Evolutionary conservation across 257 asterid genomes (phyloP).

Genomic region (Striga asiatica): DNA sequence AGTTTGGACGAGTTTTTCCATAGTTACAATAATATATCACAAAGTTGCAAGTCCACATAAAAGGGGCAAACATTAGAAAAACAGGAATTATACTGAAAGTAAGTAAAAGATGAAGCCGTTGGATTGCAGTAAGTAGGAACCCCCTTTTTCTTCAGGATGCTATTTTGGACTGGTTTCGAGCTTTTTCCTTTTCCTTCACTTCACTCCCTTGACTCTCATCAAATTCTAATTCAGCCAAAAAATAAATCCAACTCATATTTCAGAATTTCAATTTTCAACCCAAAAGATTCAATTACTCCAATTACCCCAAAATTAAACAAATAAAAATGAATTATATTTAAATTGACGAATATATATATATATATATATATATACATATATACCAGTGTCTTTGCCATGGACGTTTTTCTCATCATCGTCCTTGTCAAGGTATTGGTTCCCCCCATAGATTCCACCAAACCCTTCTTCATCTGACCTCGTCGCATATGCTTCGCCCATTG

Average conservation of each 20-base stretch:
- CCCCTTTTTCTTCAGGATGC: too few relatives aligned
- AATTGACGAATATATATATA: too few relatives aligned
- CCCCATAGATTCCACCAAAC: conserved; percentile 48
- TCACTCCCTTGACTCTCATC: conserved; percentile 46
- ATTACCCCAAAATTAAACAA: background rate
- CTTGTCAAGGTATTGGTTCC: conserved; percentile 23
- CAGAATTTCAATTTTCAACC: too few relatives aligned
- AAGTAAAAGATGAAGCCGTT: too few relatives aligned
- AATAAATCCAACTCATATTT: background rate
- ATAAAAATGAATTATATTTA: background rate
- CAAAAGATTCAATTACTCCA: too few relatives aligned
- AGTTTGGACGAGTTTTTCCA: too few relatives aligned
- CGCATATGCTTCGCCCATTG: conserved; percentile 59
- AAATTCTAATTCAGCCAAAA: conserved; percentile 11
- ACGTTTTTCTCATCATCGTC: conserved; percentile 20
- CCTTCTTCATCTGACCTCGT: conserved; percentile 75
- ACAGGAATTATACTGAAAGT: too few relatives aligned
- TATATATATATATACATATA: background rate
- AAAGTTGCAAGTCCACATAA: too few relatives aligned
- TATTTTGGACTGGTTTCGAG: conserved; percentile 19
- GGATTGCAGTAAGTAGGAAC: too few relatives aligned
- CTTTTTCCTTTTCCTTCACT: conserved; percentile 56
- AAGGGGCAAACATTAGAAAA: too few relatives aligned
- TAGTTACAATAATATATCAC: too few relatives aligned
- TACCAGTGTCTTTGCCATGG: conserved; percentile 17